Base-by-base conservation (phyloP, 2,329 filamentous ascomycete species). In the Pseudocercospora pini-densiflorae region DNA sequence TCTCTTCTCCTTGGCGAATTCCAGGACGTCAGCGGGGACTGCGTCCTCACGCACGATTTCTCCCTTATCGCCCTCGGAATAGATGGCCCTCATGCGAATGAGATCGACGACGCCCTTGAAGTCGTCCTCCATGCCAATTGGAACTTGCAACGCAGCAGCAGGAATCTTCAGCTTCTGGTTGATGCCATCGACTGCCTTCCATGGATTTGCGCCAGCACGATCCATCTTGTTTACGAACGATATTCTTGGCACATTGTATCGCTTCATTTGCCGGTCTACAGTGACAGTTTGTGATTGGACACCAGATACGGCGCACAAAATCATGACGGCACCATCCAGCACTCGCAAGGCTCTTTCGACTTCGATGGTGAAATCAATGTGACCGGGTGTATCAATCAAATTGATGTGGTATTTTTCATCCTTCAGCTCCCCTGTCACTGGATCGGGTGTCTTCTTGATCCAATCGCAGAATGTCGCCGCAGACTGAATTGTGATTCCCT, bases 211-310 rank as follows among this genome's bases (percentile, higher is more conserved):
- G 67, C 95, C 95, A 91, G 97, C 97, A 71, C 95, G 91, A 78
- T 99, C 95, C 94, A 99, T 98, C 86, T 99, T 99, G 85, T 99
- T 99, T 79, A 99, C 89, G 77, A 99, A 99, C 62, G 92, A 97
- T 79, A 99, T 90, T 74, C 95, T 88, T 68, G 95, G 95, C 69
- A 99, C 90, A 77, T 98, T 94, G 85, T 99, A 99, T 73, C 95
- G 90, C 84, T 93, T 92, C 95, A 99, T 99, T 84, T 99, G 95
- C 74, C 95, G 88, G 80, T 99, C 94, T 70, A 99, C 95, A 1
- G 95, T 99, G 74, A 97, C 97, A 21, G 95, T 99, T 82, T 99
- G 95, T 77, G 91, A 94, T 82, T 99, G 95, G 36, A 99, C 95
- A 77, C 95, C 95, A 75, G 92, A 97, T 68, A 98, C 95, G 68